Evolutionary conservation across 345 rosid genomes (phyloP).

Genomic region (Linum lewisii): DNA sequence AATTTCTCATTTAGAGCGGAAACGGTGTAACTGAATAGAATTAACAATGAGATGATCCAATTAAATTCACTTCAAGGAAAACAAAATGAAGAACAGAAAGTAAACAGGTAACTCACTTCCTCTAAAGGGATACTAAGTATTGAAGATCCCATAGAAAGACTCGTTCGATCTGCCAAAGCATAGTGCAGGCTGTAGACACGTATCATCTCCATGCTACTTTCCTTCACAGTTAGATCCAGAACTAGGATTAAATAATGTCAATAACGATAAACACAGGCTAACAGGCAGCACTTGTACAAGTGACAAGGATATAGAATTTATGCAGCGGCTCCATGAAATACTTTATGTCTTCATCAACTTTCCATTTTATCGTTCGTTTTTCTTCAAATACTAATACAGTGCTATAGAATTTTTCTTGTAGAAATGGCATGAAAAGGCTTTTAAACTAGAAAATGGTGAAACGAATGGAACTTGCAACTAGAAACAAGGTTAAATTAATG

Average conservation of each 20-base stretch:
- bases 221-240: constrained; percentile 36
- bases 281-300: background rate
- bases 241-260: constrained; percentile 7
- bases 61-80: constrained; percentile 2
- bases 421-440: too few species aligned
- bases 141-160: constrained; percentile 42
- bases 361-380: too few species aligned
- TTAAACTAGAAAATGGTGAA: too few species aligned
- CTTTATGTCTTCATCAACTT: too few species aligned
- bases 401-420: too few species aligned
- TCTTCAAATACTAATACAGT: too few species aligned
- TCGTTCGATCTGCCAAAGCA: constrained; percentile 32
- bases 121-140: constrained; percentile 45
- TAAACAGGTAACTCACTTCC: constrained; percentile 36
- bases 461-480: too few species aligned
- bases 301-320: too few species aligned
- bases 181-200: constrained; percentile 38
- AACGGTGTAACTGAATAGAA: background rate
- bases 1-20: background rate
- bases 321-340: too few species aligned
- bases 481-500: too few species aligned
- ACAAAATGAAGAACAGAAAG: background rate
- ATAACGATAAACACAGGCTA: constrained; percentile 6
- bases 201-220: constrained; percentile 40
- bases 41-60: background rate